Conservation (phyloP, 371 early-diverging fungal species). For the Mortierella sp. region DNA sequence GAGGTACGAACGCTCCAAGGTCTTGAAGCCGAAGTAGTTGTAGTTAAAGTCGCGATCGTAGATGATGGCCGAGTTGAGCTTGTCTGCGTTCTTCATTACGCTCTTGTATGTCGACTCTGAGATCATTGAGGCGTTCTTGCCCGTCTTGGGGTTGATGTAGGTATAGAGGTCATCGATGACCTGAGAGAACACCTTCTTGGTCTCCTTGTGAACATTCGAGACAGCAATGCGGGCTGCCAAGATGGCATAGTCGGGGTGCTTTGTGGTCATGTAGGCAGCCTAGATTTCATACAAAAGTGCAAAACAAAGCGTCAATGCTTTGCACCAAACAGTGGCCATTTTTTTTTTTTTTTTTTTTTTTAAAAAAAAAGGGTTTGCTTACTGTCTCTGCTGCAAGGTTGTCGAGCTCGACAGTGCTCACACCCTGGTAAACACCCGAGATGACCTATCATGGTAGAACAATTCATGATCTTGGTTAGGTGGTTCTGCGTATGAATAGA, state of each 20-base stretch:
- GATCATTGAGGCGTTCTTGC: slow-evolving; percentile 87
- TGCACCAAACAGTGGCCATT: too few relatives aligned
- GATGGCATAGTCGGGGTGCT: slow-evolving; percentile 98
- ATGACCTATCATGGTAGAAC: slow-evolving; percentile 72
- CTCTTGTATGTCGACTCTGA: slow-evolving; percentile 79
- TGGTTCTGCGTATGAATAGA: neutral
- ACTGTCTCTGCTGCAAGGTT: slow-evolving; percentile 97
- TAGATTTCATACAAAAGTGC: too few relatives aligned
- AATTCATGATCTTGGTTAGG: neutral
- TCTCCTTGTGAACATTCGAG: slow-evolving; percentile 98
- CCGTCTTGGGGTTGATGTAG: slow-evolving; percentile 92
- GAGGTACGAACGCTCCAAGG: slow-evolving; percentile 96
- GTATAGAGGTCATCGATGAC: slow-evolving; percentile 89
- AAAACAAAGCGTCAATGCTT: too few relatives aligned
- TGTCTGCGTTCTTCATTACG: slow-evolving; percentile 82
- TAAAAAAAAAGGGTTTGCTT: slow-evolving; percentile 9
- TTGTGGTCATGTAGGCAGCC: slow-evolving; percentile 95
- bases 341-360: too few relatives aligned
- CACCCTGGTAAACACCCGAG: slow-evolving; percentile 95
- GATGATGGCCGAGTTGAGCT: slow-evolving; percentile 92
- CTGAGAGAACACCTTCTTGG: slow-evolving; percentile 91
- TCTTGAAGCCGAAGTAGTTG: slow-evolving; percentile 99
- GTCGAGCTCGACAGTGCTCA: slow-evolving; percentile 96
- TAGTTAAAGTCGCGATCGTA: slow-evolving; percentile 97
- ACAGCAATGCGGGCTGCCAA: slow-evolving; percentile 98